Conservation (phyloP, 116 monocot species). For the Zostera marina region DNA sequence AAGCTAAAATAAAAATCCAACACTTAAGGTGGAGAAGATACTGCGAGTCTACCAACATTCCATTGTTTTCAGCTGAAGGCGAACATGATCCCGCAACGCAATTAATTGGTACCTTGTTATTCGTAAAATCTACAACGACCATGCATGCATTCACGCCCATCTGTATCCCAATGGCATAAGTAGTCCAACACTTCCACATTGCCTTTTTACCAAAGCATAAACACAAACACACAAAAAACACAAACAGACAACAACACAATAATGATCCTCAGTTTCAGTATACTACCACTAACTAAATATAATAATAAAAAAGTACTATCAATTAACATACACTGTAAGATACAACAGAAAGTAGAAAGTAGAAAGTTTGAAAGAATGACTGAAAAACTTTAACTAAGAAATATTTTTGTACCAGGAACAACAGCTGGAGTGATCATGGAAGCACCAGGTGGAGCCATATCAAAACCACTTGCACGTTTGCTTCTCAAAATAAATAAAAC, state of each 20-base stretch:
- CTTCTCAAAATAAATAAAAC: slow-evolving; percentile 10
- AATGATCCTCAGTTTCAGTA: slow-evolving; percentile 36
- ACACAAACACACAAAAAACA: slow-evolving; percentile 53
- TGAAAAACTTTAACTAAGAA: slow-evolving; percentile 10
- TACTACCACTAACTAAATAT: slow-evolving; percentile 11
- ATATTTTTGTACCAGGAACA: slow-evolving; percentile 18
- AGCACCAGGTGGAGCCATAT: slow-evolving; percentile 14
- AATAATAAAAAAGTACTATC: slow-evolving; percentile 1
- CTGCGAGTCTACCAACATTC: slow-evolving; percentile 32
- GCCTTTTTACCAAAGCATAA: slow-evolving; percentile 47
- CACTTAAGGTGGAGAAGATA: slow-evolving; percentile 2
- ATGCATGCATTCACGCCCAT: slow-evolving; percentile 11
- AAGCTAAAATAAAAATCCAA: background rate
- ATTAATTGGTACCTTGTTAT: slow-evolving; percentile 22
- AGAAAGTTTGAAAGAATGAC: too few species aligned
- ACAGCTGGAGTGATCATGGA: slow-evolving; percentile 8
- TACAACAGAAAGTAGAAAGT: background rate
- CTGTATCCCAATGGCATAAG: slow-evolving; percentile 34
- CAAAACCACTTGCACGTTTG: slow-evolving; percentile 23
- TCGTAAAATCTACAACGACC: slow-evolving; percentile 30
- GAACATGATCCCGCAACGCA: slow-evolving; percentile 40
- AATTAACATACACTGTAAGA: background rate
- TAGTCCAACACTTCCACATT: slow-evolving; percentile 40
- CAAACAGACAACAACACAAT: slow-evolving; percentile 60
- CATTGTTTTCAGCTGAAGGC: slow-evolving; percentile 26